phyloP scores from a whole-genome alignment of 495 filamentous ascomycete genomes.

The Cercophora sp. region DNA sequence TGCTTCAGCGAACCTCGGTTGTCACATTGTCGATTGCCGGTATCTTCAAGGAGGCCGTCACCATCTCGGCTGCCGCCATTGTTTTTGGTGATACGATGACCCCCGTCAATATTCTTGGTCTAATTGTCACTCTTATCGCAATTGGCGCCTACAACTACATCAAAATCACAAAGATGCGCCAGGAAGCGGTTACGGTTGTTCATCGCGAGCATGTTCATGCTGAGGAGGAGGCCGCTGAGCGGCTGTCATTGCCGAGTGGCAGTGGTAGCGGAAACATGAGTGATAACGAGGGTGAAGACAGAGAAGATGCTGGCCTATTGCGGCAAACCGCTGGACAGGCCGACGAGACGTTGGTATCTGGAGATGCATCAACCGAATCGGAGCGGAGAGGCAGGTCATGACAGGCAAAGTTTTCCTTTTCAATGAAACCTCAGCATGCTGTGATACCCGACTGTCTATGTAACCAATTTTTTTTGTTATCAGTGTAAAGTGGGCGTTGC shows the following conservation, averaged over 20 bases:
- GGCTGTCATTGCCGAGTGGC: constrained; percentile 11
- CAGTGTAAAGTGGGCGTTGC: no score
- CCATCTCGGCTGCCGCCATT: constrained; percentile 82
- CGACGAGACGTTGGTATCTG: constrained; percentile 2
- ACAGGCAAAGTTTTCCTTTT: no score
- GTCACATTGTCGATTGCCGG: constrained; percentile 95
- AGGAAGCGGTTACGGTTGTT: constrained; percentile 55
- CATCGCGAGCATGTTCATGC: constrained; percentile 24
- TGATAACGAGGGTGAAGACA: constrained; percentile 17
- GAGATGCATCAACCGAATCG: neutral
- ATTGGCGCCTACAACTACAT: constrained; percentile 93
- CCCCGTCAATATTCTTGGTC: constrained; percentile 78
- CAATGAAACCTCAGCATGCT: no score
- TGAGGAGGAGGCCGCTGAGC: neutral
- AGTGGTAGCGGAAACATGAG: constrained; percentile 21
- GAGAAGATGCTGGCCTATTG: constrained; percentile 24
- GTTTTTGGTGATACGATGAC: constrained; percentile 90
- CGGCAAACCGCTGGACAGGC: constrained; percentile 10
- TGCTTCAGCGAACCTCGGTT: constrained; percentile 90
- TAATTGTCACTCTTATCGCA: constrained; percentile 81
- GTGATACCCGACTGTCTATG: no score
- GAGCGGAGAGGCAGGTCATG: neutral
- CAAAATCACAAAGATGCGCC: constrained; percentile 85
- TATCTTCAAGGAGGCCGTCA: constrained; percentile 99
- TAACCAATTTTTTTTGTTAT: no score